Evolutionary conservation across 768 basidiomycete species (phyloP), one percentile per base, ranked within the genome.

Genomic region (Bullera alba): DNA sequence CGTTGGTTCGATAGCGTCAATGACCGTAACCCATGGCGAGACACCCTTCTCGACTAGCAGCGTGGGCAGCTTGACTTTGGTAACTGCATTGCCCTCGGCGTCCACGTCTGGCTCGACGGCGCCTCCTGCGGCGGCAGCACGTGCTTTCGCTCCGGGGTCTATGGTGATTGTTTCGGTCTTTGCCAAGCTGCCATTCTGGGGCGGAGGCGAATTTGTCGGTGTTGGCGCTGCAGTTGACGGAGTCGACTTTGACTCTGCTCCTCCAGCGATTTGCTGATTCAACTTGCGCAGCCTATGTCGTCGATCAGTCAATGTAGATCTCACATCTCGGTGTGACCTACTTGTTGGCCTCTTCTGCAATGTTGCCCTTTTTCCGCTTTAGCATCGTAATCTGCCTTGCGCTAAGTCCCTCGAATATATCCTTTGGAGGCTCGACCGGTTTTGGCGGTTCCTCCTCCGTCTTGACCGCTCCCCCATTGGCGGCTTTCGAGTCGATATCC

Each of bases 381-480:
- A 97, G 76, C 41, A 92, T 81, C 68, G 95, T 95, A 27, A 86
- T 81, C 73, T 97, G 93, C 47, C 95, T 82, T 10, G 90, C 89
- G 27, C 91, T 95, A 38, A 97, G 75, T 5, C 79, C 79, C 6
- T 65, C 67, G 43, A 71, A 73, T 15, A 67, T 54, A 34, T 71
- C 63, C 42, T 55, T 50, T 1, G 64, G 52, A n/a, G 54, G 50
- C 23, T 46, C 48, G 12, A 26, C 36, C 17, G 42, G 26, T 15
- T 51, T n/a, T 16, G 21, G 14, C 6, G 46, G 23, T 46, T 46
- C 37, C 37, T 23, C 21, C 27, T 37, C 42, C n/a, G 46, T 47
- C 29, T 16, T 26, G 4, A 44, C 50, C 27, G 26, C 50, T 38
- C 21, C 50, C 43, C 38, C 22, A 35, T 23, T 45, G 25, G 16